These are phyloP conservation scores for Penicillium macrosclerotiorum DNA, from an alignment of 495 filamentous ascomycete genomes.

Conservation along the genomic window DNA sequence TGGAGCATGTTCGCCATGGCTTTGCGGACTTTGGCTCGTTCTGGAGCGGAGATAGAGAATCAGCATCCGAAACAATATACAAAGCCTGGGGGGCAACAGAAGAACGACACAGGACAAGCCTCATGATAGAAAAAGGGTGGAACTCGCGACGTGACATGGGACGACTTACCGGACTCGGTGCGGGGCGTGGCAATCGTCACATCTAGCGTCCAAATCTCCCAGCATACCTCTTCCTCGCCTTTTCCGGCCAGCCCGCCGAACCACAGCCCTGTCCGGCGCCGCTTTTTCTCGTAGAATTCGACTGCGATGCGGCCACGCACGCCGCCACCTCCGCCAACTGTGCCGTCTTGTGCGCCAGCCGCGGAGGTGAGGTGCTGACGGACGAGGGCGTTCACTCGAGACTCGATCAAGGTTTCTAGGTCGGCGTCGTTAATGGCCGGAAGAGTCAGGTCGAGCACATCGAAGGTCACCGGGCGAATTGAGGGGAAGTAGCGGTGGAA, in stretches of 20 bases:
- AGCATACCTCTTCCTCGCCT: slow-evolving; percentile 88
- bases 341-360: slow-evolving; percentile 46
- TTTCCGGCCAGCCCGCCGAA: slow-evolving; percentile 58
- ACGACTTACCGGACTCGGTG: slow-evolving; percentile 74
- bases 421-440: slow-evolving; percentile 84
- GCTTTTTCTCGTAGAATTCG: slow-evolving; percentile 92
- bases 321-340: slow-evolving; percentile 35
- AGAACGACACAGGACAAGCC: neutral
- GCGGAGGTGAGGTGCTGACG: slow-evolving; percentile 53
- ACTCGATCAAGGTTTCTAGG: slow-evolving; percentile 89
- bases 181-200: slow-evolving; percentile 85
- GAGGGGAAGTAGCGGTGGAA: slow-evolving; percentile 97
- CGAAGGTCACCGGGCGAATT: slow-evolving; percentile 77
- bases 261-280: slow-evolving; percentile 70
- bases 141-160: neutral
- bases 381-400: slow-evolving; percentile 72
- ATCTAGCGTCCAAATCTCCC: slow-evolving; percentile 93
- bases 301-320: slow-evolving; percentile 80
- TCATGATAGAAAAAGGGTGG: no score
- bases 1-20: slow-evolving; percentile 86
- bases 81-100: neutral
- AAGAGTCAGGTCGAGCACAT: slow-evolving; percentile 88
- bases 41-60: slow-evolving; percentile 38
- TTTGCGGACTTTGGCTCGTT: slow-evolving; percentile 79
- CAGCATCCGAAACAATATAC: neutral